A percentile compares a stretch with the other conserved stretches of the same genome.
These are phyloP conservation scores for Penicillium sp. DNA, from an alignment of 2,329 filamentous ascomycete species.

Conservation along the genomic window DNA sequence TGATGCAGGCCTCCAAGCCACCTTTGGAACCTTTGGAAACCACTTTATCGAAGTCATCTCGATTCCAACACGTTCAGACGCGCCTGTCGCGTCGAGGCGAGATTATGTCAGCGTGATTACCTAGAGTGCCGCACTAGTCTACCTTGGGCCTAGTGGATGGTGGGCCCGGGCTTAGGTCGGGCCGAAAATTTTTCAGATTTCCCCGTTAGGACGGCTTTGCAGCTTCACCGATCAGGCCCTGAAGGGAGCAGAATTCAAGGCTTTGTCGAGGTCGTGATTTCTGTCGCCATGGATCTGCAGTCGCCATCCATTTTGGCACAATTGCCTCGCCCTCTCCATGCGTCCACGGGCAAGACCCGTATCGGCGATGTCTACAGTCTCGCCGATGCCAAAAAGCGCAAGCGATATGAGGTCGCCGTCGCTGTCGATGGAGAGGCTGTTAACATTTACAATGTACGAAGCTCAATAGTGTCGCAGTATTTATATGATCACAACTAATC, in stretches of 20 bases:
- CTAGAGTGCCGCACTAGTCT: constrained; percentile 13
- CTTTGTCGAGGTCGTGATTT: constrained; percentile 10
- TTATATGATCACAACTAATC: constrained; percentile 7
- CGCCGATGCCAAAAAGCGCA: constrained; percentile 61
- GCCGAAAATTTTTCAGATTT: constrained; percentile 45
- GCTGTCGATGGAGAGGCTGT: constrained; percentile 65
- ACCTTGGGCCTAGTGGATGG: constrained; percentile 11
- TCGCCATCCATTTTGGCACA: constrained; percentile 50
- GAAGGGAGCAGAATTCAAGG: constrained; percentile 15
- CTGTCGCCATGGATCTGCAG: constrained; percentile 47
- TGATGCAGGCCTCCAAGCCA: background rate
- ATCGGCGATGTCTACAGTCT: constrained; percentile 58
- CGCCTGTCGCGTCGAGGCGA: constrained; percentile 21
- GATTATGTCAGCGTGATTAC: constrained; percentile 26
- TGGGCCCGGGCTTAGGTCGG: constrained; percentile 31
- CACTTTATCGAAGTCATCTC: constrained; percentile 12
- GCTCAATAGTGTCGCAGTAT: background rate
- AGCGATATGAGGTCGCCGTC: constrained; percentile 64
- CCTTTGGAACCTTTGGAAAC: no score
- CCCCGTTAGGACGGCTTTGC: constrained; percentile 22
- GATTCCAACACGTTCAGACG: constrained; percentile 22
- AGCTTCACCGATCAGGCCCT: constrained; percentile 23
- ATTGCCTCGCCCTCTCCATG: constrained; percentile 50
- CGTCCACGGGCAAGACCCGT: constrained; percentile 44
- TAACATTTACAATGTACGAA: constrained; percentile 64